Evolutionary conservation across 768 basidiomycete genomes (phyloP).

Genomic region (Thelephora ganbajun): DNA sequence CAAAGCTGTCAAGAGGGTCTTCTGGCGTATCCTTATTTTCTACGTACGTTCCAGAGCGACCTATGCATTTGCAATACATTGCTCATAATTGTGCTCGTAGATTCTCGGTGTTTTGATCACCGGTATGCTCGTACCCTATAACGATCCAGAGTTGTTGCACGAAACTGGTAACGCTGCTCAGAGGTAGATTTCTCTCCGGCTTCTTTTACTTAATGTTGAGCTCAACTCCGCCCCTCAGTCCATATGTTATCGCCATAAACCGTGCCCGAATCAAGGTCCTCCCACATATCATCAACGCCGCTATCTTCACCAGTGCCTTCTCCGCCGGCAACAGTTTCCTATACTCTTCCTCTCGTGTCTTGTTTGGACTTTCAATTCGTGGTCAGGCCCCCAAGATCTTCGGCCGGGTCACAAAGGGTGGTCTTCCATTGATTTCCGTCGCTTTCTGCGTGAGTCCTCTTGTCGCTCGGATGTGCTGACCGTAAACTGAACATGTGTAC

Average conservation of each 20-base stretch:
- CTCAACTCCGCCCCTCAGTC: constrained; percentile 12
- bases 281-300: constrained; percentile 49
- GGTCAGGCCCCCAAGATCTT: constrained; percentile 29
- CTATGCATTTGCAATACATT: not conserved
- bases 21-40: constrained; percentile 70
- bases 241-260: constrained; percentile 74
- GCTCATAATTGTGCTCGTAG: constrained; percentile 15
- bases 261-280: constrained; percentile 51
- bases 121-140: constrained; percentile 67
- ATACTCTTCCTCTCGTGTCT: constrained; percentile 34
- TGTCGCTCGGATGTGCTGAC: not conserved
- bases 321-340: constrained; percentile 58
- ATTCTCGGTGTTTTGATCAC: constrained; percentile 59
- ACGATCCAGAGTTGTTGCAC: constrained; percentile 38
- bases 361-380: constrained; percentile 23
- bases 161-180: constrained; percentile 50
- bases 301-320: constrained; percentile 58
- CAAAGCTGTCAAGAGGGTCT: constrained; percentile 63
- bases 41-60: constrained; percentile 29
- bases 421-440: constrained; percentile 33
- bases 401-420: constrained; percentile 30
- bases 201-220: not conserved
- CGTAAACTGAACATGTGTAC: constrained; percentile 6
- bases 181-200: constrained; percentile 19
- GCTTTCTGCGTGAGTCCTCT: constrained; percentile 13